phyloP scores from a whole-genome alignment of 805 yeast species.

The Ogataea saltuana region DNA sequence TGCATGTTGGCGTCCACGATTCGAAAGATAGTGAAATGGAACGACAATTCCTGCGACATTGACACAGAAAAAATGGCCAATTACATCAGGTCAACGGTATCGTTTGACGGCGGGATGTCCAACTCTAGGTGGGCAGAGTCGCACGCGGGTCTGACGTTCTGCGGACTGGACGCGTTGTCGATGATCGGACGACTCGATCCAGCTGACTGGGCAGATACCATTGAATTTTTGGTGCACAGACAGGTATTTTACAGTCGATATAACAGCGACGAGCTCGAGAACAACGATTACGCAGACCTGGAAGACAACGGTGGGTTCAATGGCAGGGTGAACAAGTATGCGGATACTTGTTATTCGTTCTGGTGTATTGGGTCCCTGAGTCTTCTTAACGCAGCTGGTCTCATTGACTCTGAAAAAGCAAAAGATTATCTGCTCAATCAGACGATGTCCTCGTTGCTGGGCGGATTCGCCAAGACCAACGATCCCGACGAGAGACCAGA shows the following conservation, averaged over 20 bases:
- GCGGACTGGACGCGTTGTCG: slow-evolving; percentile 67
- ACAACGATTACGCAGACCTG: slow-evolving; percentile 38
- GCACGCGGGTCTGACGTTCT: slow-evolving; percentile 86
- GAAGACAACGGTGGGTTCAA: slow-evolving; percentile 76
- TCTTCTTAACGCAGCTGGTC: slow-evolving; percentile 36
- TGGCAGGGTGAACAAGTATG: slow-evolving; percentile 81
- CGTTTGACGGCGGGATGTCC: slow-evolving; percentile 75
- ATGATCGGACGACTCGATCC: slow-evolving; percentile 38
- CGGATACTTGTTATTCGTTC: slow-evolving; percentile 87
- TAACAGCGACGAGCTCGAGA: slow-evolving; percentile 30
- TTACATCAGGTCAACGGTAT: slow-evolving; percentile 40
- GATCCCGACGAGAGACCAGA: slow-evolving; percentile 60
- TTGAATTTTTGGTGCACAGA: slow-evolving; percentile 63
- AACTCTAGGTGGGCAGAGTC: slow-evolving; percentile 53
- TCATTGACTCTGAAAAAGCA: slow-evolving; percentile 41
- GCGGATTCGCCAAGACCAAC: slow-evolving; percentile 74
- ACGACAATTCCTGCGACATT: slow-evolving; percentile 38
- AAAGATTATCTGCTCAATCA: slow-evolving; percentile 46
- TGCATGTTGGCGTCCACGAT: slow-evolving; percentile 74
- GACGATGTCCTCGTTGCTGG: slow-evolving; percentile 64
- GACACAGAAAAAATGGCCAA: slow-evolving; percentile 41
- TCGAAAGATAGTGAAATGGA: slow-evolving; percentile 45
- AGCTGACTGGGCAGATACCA: slow-evolving; percentile 40
- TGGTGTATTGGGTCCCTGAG: slow-evolving; percentile 70
- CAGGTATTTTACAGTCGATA: slow-evolving; percentile 48